Evolutionary conservation across 2,329 filamentous ascomycete genomes (phyloP).

Genomic region (Cyphellophora attinorum): DNA sequence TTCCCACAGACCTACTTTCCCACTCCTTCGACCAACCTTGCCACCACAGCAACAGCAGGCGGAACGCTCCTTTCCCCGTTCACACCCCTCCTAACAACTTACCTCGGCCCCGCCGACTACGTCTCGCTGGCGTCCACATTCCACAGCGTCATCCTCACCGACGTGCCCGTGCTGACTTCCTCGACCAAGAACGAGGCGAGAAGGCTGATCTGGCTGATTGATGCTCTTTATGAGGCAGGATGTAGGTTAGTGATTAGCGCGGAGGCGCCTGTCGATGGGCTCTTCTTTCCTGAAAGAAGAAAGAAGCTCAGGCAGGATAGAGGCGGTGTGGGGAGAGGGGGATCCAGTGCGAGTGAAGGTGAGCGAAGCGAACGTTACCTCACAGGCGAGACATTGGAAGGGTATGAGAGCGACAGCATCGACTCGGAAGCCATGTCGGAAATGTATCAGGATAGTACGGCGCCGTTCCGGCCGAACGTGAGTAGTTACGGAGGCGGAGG

Average conservation of each 20-base stretch:
- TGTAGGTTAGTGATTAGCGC: constrained; percentile 66
- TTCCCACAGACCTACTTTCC: constrained; percentile 44
- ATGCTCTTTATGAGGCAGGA: constrained; percentile 72
- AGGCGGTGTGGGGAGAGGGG: too few species aligned
- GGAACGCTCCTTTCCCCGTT: constrained; percentile 53
- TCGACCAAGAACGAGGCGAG: constrained; percentile 71
- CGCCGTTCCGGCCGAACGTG: constrained; percentile 71
- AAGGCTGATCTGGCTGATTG: constrained; percentile 69
- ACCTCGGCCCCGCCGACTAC: constrained; percentile 71
- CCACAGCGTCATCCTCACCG: constrained; percentile 66
- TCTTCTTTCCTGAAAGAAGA: constrained; percentile 63
- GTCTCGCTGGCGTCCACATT: constrained; percentile 71
- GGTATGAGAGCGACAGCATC: constrained; percentile 39
- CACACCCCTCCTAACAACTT: constrained; percentile 51
- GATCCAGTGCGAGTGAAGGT: constrained; percentile 8
- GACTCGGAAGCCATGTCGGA: constrained; percentile 60
- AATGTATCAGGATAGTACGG: constrained; percentile 67
- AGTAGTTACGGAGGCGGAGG: constrained; percentile 44
- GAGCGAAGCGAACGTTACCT: background rate
- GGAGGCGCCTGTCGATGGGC: constrained; percentile 56
- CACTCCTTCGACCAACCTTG: background rate
- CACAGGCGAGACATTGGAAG: constrained; percentile 13
- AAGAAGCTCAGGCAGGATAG: too few species aligned
- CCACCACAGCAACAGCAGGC: background rate
- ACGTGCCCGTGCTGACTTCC: constrained; percentile 57